phyloP scores from a whole-genome alignment of 495 filamentous ascomycete species.

The Hypoxylon fragiforme region DNA sequence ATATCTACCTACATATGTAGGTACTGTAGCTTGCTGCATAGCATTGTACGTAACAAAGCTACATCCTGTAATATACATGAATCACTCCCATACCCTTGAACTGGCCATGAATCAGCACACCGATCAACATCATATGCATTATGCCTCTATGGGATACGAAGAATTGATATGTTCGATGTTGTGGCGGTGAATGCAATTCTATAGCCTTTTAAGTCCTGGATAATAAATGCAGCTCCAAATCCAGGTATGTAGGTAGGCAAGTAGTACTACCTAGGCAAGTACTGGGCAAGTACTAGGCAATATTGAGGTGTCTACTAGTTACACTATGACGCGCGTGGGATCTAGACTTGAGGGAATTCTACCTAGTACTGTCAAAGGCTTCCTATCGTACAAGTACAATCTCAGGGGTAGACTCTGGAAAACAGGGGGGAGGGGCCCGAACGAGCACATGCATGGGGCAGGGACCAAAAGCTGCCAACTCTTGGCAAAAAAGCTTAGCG shows the following conservation, averaged over 20 bases:
- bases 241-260: background rate
- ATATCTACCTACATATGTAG: background rate
- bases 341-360: background rate
- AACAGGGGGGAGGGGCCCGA: constrained; percentile 4
- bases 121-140: constrained; percentile 2
- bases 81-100: constrained; percentile 4
- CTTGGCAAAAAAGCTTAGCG: constrained; percentile 34
- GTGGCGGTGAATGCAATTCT: background rate
- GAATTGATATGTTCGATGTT: background rate
- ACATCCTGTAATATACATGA: too few relatives aligned
- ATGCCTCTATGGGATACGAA: too few relatives aligned
- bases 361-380: too few relatives aligned
- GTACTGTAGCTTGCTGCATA: background rate
- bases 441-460: background rate
- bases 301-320: too few relatives aligned
- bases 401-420: constrained; percentile 13
- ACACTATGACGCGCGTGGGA: background rate
- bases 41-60: constrained; percentile 9
- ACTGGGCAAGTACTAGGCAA: too few relatives aligned
- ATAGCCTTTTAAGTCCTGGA: too few relatives aligned
- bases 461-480: constrained; percentile 20
- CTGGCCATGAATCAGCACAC: constrained; percentile 10
- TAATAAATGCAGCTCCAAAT: background rate
- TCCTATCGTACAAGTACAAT: too few relatives aligned
- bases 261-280: too few relatives aligned